Base-by-base conservation (phyloP, 1,284 basidiomycete species). In the Trametes sp. region DNA sequence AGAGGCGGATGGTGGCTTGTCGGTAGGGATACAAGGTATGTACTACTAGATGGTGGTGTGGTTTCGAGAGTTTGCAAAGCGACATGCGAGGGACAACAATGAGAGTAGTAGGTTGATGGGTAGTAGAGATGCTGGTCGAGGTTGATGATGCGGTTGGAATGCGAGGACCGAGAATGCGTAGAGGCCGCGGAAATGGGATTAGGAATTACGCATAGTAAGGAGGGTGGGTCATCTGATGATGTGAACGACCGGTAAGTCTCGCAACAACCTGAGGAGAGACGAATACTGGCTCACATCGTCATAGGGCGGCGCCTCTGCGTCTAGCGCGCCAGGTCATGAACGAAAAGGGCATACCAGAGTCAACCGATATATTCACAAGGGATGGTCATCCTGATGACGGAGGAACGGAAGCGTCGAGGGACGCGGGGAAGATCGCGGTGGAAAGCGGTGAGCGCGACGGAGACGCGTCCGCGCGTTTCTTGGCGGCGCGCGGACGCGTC, bases 401-500 rank as follows among this genome's bases (percentile, higher is more conserved):
- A 33, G 42, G 16, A n/a, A 14, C 29, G n/a, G 4, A 23, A 21
- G 41, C 2, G 19, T 58, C 56, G 23, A 36, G 21, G 28, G 54
- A 21, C 16, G 29, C 48, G 33, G 59, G 48, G 14, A 52, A 28
- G 35, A 16, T 29, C 16, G 50, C 44, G 23, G 42, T 44, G n/a
- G 67, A 66, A 14, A 70, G 62, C 14, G 69, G 67, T 13, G 69
- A 70, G 38, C 62, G 62, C 21, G 56, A 54, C 13, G 54, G 35
- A 16, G 52, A 54, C 9, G 28, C 57, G 5, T 35, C 54, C 4
- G 33, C 44, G 42, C 64, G 63, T 23, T 51, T 59, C 57, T 46
- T 68, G n/a, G 58, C 54, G 21, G 70, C 65, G 10, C 73, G 72
- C 1, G 68, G 55, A 21, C 73, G 72, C 2, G 65, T 63, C 2